These are phyloP conservation scores for Bruguiera hainesii DNA, from an alignment of 441 rosid genomes.

Conservation along the genomic window DNA sequence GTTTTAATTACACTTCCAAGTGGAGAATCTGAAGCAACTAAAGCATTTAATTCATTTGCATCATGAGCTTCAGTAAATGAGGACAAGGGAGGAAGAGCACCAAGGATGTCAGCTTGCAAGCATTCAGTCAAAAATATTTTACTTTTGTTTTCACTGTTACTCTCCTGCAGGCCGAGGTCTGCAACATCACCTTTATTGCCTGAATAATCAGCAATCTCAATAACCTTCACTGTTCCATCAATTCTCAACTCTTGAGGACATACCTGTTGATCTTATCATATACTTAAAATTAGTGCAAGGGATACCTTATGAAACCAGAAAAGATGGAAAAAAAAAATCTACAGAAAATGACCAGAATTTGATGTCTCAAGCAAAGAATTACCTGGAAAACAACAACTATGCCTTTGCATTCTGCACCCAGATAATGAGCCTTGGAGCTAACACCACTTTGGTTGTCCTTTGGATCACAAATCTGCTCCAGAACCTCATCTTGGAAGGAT, in stretches of 20 bases:
- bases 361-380: conserved; percentile 30
- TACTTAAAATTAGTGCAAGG: conserved; percentile 31
- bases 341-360: conserved; percentile 18
- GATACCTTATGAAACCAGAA: conserved; percentile 14
- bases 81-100: conserved; percentile 62
- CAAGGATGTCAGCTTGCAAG: conserved; percentile 63
- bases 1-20: conserved; percentile 46
- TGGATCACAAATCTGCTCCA: conserved; percentile 23
- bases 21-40: conserved; percentile 38
- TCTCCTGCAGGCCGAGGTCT: conserved; percentile 23
- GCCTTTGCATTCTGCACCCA: conserved; percentile 67
- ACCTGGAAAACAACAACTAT: conserved; percentile 73
- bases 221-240: conserved; percentile 58
- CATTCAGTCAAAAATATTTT: conserved; percentile 38
- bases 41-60: conserved; percentile 30
- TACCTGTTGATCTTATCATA: conserved; percentile 65
- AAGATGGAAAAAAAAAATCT: conserved; percentile 10
- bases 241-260: conserved; percentile 63
- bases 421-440: conserved; percentile 47
- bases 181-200: conserved; percentile 28
- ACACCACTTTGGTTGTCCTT: conserved; percentile 29
- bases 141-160: conserved; percentile 24
- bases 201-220: conserved; percentile 66
- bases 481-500: conserved; percentile 65
- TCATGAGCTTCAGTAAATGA: conserved; percentile 31